phyloP scores from a whole-genome alignment of 305 asterid genomes.

The Lippia alba region DNA sequence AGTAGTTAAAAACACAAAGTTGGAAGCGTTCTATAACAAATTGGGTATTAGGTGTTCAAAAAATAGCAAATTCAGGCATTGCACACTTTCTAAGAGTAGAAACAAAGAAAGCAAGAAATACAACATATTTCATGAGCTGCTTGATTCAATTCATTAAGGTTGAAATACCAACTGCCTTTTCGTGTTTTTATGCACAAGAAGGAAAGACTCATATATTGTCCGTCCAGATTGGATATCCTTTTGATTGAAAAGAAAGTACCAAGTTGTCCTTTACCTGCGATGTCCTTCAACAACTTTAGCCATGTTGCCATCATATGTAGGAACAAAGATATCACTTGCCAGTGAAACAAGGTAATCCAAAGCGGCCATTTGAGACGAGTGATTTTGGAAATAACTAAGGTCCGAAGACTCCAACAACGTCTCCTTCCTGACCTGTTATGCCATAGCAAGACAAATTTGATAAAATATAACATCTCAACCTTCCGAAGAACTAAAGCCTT shows the following conservation, averaged over 20 bases:
- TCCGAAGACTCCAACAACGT: conserved; percentile 53
- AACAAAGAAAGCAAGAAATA: neutral
- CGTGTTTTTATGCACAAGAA: neutral
- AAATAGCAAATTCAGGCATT: no score
- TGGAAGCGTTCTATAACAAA: no score
- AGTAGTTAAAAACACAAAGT: no score
- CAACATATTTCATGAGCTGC: neutral
- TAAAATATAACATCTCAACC: conserved; percentile 8
- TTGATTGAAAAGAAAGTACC: neutral
- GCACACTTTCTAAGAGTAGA: no score
- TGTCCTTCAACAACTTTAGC: conserved; percentile 65
- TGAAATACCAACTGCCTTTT: no score
- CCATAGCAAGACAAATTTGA: neutral
- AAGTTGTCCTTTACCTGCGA: conserved; percentile 1
- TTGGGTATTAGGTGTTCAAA: no score
- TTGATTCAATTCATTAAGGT: no score
- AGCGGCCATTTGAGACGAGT: conserved; percentile 67
- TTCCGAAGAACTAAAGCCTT: neutral
- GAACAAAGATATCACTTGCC: conserved; percentile 59
- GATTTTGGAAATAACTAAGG: conserved; percentile 54
- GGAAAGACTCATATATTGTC: neutral
- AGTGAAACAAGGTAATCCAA: conserved; percentile 60
- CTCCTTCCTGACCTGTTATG: conserved; percentile 59
- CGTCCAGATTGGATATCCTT: neutral
- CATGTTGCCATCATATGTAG: conserved; percentile 65